phyloP scores from a whole-genome alignment of 2,329 filamentous ascomycete species.

The Colletotrichum australisinense region DNA sequence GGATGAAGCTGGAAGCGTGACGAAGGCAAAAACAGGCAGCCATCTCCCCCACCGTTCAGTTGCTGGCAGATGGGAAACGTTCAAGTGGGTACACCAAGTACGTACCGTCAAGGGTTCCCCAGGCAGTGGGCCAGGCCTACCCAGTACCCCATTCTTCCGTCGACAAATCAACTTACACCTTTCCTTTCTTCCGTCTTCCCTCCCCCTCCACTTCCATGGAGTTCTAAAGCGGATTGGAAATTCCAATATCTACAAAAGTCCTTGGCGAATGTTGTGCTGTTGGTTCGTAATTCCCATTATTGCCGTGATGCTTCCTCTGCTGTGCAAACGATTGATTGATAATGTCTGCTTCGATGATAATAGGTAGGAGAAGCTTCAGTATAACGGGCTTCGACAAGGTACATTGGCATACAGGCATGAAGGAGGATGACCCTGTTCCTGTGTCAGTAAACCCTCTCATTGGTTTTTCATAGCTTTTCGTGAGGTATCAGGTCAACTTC shows the following conservation, averaged over 20 bases:
- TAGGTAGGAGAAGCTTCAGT: no score
- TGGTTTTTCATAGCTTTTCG: neutral
- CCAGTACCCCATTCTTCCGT: neutral
- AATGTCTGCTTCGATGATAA: no score
- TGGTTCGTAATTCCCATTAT: no score
- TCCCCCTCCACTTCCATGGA: neutral
- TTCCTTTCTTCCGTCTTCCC: neutral
- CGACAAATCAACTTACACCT: slow-evolving; percentile 19
- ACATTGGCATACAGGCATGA: neutral
- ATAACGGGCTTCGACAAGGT: neutral
- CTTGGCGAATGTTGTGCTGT: no score
- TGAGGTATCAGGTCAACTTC: neutral
- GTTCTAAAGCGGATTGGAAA: neutral
- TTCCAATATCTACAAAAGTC: neutral
- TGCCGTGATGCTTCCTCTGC: neutral
- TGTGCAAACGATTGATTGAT: no score
- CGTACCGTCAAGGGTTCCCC: neutral
- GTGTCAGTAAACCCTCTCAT: neutral
- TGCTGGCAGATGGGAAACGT: neutral
- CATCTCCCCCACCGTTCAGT: neutral
- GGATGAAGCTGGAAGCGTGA: neutral
- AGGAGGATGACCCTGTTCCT: neutral
- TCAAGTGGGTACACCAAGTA: neutral
- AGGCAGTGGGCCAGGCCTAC: neutral
- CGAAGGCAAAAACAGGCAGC: neutral